Conservation (phyloP, 1,284 basidiomycete genomes). For the Apiotrichum gracile region DNA sequence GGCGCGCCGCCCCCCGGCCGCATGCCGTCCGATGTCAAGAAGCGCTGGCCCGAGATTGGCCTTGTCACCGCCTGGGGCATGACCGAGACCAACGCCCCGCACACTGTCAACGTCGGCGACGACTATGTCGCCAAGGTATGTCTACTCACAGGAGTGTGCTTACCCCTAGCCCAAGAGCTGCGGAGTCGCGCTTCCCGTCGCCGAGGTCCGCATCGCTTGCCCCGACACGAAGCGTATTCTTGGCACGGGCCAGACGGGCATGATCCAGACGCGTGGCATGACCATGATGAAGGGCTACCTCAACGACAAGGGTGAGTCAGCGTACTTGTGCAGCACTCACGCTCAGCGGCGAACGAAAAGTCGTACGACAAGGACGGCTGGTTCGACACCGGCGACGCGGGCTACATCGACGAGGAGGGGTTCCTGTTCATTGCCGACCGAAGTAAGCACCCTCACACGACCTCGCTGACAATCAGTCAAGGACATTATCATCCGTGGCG, state of each 20-base stretch:
- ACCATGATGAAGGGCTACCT: constrained; percentile 42
- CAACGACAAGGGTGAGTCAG: too few species aligned
- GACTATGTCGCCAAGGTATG: constrained; percentile 35
- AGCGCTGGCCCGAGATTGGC: constrained; percentile 27
- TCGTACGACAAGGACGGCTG: constrained; percentile 31
- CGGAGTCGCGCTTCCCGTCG: constrained; percentile 32
- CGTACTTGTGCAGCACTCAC: too few species aligned
- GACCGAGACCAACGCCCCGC: constrained; percentile 43
- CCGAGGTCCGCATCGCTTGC: constrained; percentile 33
- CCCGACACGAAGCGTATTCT: constrained; percentile 21
- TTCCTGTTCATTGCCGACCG: constrained; percentile 37
- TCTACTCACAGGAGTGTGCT: too few species aligned
- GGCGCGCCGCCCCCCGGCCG: constrained; percentile 35
- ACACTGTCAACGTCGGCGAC: constrained; percentile 27
- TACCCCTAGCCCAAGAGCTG: constrained; percentile 8
- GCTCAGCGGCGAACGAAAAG: constrained; percentile 5
- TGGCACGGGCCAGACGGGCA: constrained; percentile 21
- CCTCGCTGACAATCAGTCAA: neutral
- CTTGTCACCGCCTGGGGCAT: constrained; percentile 31
- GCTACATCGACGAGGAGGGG: constrained; percentile 31
- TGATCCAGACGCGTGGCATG: constrained; percentile 34
- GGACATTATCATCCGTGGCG: constrained; percentile 39
- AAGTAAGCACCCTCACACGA: neutral
- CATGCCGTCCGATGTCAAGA: constrained; percentile 27
- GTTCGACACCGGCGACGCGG: constrained; percentile 41